Base-by-base conservation (phyloP, 2,329 filamentous ascomycete genomes). In the Periconia sp. region DNA sequence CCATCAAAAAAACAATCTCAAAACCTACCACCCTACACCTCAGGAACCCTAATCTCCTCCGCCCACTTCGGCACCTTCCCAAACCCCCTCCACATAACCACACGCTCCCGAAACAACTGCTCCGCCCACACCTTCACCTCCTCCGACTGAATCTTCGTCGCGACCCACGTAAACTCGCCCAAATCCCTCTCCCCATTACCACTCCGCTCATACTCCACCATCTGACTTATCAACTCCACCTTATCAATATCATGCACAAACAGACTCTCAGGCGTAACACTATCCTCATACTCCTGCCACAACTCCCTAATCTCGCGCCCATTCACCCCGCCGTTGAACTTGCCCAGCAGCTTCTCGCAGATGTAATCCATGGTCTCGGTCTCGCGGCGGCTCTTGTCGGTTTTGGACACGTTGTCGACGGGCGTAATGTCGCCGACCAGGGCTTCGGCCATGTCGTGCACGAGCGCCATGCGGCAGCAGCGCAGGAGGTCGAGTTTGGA, bases 201-300 rank as follows among this genome's bases (percentile, higher is more conserved):
- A 13, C 81, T 77, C 65, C 89, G 87, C 82, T 99, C 94, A 69
- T 99, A 99, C 75, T 99, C 94, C 30, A 96, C 79, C 90, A 97
- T 97, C 79, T 99, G 94, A 68, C 96, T 78, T 56, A 99, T 77
- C 60, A 99, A 79, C 78, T 99, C 94, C 74, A 99, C 86, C 85
- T 97, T 97, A 77, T 99, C 94, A 54, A 99, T 85, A 72, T 99
- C 94, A 73, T 99, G 94, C 42, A 99, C 94, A 59, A 93, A 97
- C 56, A 87, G 81, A 62, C 89, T 90, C 71, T 99, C 93, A 14
- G 87, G 77, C 9, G 94, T 97, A 76, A 87, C 68, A 17, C 86
- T 87, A 64, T 94, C 91, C 75, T 99, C 94, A 70, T 99, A 99
- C 75, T 99, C 94, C 68, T 95, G 88, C 91, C 94, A 99, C 47